Base-by-base conservation (phyloP, 106 monocot species). In the Narthecium ossifragum region DNA sequence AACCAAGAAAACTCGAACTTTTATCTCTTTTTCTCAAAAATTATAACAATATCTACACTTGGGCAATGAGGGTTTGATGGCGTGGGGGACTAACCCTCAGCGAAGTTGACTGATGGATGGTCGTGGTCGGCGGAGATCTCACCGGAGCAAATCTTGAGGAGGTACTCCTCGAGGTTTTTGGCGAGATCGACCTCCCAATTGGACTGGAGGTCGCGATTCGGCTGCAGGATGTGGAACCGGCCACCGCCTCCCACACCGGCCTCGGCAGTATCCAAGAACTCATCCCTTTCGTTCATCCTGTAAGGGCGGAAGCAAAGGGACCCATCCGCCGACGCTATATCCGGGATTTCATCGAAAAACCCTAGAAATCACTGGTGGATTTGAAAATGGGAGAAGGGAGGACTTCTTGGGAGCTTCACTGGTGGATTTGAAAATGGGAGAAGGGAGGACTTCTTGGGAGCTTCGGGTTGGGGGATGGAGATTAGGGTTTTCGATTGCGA, bases 121-220 rank as follows among this genome's bases (percentile, higher is more conserved):
- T 46, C 51, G 39, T 70, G 62, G 7, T 88, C 81, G 22, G 70
- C 46, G 31, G 66, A 25, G 41, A 76, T 46, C 66, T 85, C 85
- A 13, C 93, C 93, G 56, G 93, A 85, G 70, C 93, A 94, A 40
- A 94, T 89, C 82, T 75, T 86, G 24, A 89, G 80, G 31, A 94
- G 85, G 61, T 94, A 94, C n/a, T 89, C 89, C 60, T 93, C 93
- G 27, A 93, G 65, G 31, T 78, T 85, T 58, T 73, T 77, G n/a
- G 88, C 93, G 8, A 93, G 74, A 50, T 93, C 82, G 36, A 93
- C 74, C 46, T 84, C 85, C 82, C 85, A 93, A 53, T 93, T 93
- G 34, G 82, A 89, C 66, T 78, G 73, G 15, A 72, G 85, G 56
- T 89, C 93, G 29, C 88, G 81, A 9, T 60, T 73, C 8, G 85